Conservation (phyloP, 768 basidiomycete species). For the Rhizopogon sp. region DNA sequence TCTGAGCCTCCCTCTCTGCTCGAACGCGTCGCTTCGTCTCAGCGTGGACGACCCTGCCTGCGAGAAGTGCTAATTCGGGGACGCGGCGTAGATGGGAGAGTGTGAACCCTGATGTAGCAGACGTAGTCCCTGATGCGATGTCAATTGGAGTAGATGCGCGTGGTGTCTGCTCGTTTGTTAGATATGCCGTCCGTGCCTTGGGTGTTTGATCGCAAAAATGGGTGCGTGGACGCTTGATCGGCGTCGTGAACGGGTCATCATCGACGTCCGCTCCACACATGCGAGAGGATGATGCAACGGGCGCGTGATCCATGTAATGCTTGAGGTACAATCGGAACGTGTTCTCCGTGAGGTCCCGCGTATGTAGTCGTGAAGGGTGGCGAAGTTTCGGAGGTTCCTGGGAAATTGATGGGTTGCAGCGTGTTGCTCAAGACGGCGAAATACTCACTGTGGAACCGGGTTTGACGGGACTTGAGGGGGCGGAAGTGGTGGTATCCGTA, state of each 20-base stretch:
- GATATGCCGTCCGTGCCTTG: constrained; percentile 7
- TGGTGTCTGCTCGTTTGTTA: not conserved
- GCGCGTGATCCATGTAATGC: constrained; percentile 69
- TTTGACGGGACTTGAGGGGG: constrained; percentile 23
- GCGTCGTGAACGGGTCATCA: constrained; percentile 10
- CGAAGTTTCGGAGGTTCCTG: constrained; percentile 43
- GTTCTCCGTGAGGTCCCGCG: constrained; percentile 62
- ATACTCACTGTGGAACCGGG: constrained; percentile 5
- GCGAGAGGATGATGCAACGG: constrained; percentile 5
- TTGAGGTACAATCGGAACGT: constrained; percentile 75
- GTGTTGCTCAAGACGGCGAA: not conserved
- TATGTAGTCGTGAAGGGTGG: constrained; percentile 67
- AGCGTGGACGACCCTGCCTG: constrained; percentile 57
- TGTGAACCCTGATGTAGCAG: constrained; percentile 46
- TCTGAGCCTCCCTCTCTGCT: constrained; percentile 41
- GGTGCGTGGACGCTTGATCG: constrained; percentile 27
- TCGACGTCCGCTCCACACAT: constrained; percentile 2
- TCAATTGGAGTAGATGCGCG: not conserved
- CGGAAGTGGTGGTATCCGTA: constrained; percentile 21
- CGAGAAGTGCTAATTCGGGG: constrained; percentile 63
- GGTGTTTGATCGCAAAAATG: constrained; percentile 19
- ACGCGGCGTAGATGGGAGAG: constrained; percentile 74
- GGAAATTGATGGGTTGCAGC: not conserved
- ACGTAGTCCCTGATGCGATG: not conserved
- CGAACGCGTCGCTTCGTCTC: constrained; percentile 51